Percentiles rank a stretch among this genome's conserved stretches.
Evolutionary conservation across 192 early-diverging fungal genomes (phyloP).

Genomic region (Entophlyctis helioformis): DNA sequence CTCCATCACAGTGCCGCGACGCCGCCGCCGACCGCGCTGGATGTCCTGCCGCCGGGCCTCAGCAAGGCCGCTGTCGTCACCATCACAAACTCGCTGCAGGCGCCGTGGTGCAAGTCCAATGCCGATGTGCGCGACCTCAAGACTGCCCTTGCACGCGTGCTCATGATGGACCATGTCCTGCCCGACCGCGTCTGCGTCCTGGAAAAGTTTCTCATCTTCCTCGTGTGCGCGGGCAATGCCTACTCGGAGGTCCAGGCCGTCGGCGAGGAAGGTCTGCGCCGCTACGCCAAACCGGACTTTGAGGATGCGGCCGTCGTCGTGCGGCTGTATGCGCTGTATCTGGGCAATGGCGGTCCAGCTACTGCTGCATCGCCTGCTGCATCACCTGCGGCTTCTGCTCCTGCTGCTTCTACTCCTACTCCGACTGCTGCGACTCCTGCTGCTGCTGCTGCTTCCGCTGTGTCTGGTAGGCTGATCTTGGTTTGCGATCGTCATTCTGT

Average conservation of each 20-base stretch:
- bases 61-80: conserved; percentile 34
- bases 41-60: conserved; percentile 48
- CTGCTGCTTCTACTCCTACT: no score
- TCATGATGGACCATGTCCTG: conserved; percentile 11
- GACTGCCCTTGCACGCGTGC: conserved; percentile 4
- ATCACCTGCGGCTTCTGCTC: no score
- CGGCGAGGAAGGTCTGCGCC: conserved; percentile 72
- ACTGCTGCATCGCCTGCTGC: no score
- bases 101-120: conserved; percentile 40
- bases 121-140: conserved; percentile 20
- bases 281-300: conserved; percentile 52
- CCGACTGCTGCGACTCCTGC: no score
- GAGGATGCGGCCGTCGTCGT: conserved; percentile 39
- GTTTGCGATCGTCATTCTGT: no score
- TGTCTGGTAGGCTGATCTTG: no score
- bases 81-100: conserved; percentile 65
- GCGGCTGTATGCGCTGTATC: conserved; percentile 46
- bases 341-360: no score
- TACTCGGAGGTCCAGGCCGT: conserved; percentile 54
- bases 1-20: no score
- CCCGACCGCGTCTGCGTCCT: conserved; percentile 26
- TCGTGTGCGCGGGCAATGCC: conserved; percentile 55
- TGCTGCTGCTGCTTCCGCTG: no score
- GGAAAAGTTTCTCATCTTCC: conserved; percentile 47
- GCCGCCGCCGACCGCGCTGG: no score